These are phyloP conservation scores for Mortierella antarctica DNA, from an alignment of 192 early-diverging fungal genomes.

Conservation along the genomic window DNA sequence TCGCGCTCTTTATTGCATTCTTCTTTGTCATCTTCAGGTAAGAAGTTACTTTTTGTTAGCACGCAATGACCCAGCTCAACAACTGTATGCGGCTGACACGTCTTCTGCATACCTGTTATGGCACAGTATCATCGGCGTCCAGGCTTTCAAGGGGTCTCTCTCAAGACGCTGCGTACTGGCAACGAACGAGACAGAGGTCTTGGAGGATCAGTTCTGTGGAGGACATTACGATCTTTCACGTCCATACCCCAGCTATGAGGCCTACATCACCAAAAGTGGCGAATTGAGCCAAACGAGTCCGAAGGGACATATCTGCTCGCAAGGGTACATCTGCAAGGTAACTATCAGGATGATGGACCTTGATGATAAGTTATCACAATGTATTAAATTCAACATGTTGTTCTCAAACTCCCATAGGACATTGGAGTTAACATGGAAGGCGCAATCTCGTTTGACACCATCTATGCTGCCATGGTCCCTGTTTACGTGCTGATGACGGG, in stretches of 20 bases:
- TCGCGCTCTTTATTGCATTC: conserved; percentile 67
- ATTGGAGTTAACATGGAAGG: conserved; percentile 37
- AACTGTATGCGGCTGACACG: neutral
- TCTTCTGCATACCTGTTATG: conserved; percentile 3
- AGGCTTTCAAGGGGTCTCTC: conserved; percentile 69
- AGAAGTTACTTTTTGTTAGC: neutral
- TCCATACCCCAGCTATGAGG: neutral
- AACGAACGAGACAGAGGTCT: conserved; percentile 3
- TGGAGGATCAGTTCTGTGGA: conserved; percentile 47
- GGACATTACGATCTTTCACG: conserved; percentile 25
- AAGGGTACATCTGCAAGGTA: conserved; percentile 60
- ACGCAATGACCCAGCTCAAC: neutral
- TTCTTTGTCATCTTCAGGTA: conserved; percentile 70
- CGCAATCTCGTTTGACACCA: conserved; percentile 65
- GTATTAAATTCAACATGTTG: neutral
- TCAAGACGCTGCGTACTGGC: conserved; percentile 60
- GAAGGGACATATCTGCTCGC: conserved; percentile 65
- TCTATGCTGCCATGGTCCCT: conserved; percentile 63
- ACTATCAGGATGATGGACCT: neutral
- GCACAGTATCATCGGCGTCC: conserved; percentile 66
- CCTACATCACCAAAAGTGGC: conserved; percentile 13
- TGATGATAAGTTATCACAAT: neutral
- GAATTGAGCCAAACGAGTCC: conserved; percentile 24
- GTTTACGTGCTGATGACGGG: conserved; percentile 67
- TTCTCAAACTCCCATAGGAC: conserved; percentile 16